These are phyloP conservation scores for Dryas integrifolia DNA, from an alignment of 331 rosid species.

Conservation along the genomic window DNA sequence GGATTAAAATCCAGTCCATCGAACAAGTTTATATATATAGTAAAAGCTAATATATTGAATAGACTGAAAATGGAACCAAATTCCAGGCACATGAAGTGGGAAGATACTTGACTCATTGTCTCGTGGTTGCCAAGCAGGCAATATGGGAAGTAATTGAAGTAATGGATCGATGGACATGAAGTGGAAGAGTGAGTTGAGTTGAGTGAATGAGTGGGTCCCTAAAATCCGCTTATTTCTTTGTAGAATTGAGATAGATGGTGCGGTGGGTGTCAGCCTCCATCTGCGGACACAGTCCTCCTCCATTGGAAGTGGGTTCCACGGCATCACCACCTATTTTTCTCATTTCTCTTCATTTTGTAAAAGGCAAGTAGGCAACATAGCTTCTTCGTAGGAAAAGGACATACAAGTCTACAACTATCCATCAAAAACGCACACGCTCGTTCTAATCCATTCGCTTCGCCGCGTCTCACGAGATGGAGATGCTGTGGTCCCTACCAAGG, in stretches of 20 bases:
- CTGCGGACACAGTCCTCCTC: conserved; percentile 30
- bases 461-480: conserved; percentile 27
- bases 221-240: background rate
- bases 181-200: background rate
- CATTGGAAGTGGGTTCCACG: conserved; percentile 50
- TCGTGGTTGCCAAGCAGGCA: conserved; percentile 4
- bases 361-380: too few species aligned
- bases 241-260: conserved; percentile 14
- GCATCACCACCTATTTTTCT: conserved; percentile 28
- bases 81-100: background rate
- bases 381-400: conserved; percentile 8
- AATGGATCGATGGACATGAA: conserved; percentile 8
- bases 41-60: too few species aligned
- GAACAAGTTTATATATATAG: too few species aligned
- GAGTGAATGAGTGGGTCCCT: conserved; percentile 17
- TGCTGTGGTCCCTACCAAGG: conserved; percentile 16
- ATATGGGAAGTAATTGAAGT: background rate
- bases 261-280: conserved; percentile 41
- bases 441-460: conserved; percentile 40
- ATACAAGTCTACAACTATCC: background rate
- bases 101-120: conserved; percentile 16
- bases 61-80: background rate
- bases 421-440: background rate
- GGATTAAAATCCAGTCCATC: too few species aligned
- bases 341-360: too few species aligned